These are phyloP conservation scores for Arthrobotrys conoides DNA, from an alignment of 2,329 filamentous ascomycete genomes.

Conservation along the genomic window DNA sequence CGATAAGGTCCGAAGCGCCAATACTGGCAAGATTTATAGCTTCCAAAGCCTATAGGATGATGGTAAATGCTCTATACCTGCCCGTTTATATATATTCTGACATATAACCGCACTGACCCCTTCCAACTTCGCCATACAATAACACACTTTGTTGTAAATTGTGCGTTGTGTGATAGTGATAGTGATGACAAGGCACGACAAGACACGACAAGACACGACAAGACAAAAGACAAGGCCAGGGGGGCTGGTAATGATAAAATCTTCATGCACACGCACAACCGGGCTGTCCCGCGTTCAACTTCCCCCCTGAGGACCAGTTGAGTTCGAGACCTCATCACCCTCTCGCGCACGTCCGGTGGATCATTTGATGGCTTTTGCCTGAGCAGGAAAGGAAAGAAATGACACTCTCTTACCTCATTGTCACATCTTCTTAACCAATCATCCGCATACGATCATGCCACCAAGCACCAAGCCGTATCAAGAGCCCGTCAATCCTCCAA, in stretches of 20 bases:
- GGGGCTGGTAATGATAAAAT: constrained; percentile 17
- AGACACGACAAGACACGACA: background rate
- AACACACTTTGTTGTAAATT: constrained; percentile 28
- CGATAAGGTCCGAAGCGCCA: background rate
- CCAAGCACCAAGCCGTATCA: constrained; percentile 13
- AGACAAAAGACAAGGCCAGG: background rate
- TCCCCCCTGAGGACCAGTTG: constrained; percentile 7
- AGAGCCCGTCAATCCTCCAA: constrained; percentile 8
- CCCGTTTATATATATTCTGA: background rate
- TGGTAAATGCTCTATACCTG: background rate
- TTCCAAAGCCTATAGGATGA: background rate
- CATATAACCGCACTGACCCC: constrained; percentile 4
- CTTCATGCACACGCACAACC: constrained; percentile 27
- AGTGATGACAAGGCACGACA: background rate
- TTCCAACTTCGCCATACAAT: background rate
- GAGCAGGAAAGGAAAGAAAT: background rate
- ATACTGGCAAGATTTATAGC: background rate
- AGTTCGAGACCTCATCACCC: background rate
- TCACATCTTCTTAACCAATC: constrained; percentile 13
- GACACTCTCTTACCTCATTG: constrained; percentile 25
- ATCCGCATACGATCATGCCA: constrained; percentile 11
- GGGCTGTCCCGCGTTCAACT: constrained; percentile 29
- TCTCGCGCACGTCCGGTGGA: background rate
- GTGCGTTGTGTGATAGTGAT: constrained; percentile 33
- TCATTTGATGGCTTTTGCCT: background rate